phyloP scores from a whole-genome alignment of 1,284 basidiomycete genomes.

The Ustilago sp. region DNA sequence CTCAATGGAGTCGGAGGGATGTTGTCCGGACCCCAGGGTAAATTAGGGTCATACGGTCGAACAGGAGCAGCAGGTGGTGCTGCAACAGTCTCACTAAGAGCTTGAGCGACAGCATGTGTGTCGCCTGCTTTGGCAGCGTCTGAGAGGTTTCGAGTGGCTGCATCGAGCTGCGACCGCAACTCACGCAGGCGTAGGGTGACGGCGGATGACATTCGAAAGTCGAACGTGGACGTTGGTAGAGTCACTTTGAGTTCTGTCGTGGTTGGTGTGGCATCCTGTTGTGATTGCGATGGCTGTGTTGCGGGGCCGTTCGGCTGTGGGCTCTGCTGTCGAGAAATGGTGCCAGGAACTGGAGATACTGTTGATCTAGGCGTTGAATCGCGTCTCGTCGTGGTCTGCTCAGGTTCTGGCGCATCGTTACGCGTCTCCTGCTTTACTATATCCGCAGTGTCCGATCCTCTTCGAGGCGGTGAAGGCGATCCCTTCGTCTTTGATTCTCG shows the following conservation, averaged over 20 bases:
- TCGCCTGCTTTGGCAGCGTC: conserved; percentile 1
- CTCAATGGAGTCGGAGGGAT: neutral
- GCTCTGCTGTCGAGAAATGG: neutral
- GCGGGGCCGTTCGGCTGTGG: neutral
- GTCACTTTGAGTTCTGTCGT: neutral
- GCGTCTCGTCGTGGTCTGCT: neutral
- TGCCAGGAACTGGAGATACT: neutral
- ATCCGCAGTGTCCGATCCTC: neutral
- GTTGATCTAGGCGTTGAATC: neutral
- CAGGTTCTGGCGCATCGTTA: neutral
- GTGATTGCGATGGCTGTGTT: neutral
- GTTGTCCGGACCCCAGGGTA: neutral
- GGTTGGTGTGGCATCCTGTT: neutral
- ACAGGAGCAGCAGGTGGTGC: conserved; percentile 3
- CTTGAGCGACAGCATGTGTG: conserved; percentile 1
- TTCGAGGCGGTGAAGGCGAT: neutral
- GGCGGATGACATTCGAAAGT: conserved; percentile 38
- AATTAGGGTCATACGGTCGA: neutral
- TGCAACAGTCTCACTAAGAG: conserved; percentile 5
- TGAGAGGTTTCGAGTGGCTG: conserved; percentile 22
- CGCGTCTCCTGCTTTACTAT: neutral
- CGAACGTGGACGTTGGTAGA: conserved; percentile 18
- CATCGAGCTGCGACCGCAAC: conserved; percentile 37
- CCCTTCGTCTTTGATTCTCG: neutral
- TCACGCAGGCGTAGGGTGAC: conserved; percentile 68